Evolutionary conservation across 2,329 filamentous ascomycete species (phyloP).

Genomic region (Pseudohalonectria lignicola): DNA sequence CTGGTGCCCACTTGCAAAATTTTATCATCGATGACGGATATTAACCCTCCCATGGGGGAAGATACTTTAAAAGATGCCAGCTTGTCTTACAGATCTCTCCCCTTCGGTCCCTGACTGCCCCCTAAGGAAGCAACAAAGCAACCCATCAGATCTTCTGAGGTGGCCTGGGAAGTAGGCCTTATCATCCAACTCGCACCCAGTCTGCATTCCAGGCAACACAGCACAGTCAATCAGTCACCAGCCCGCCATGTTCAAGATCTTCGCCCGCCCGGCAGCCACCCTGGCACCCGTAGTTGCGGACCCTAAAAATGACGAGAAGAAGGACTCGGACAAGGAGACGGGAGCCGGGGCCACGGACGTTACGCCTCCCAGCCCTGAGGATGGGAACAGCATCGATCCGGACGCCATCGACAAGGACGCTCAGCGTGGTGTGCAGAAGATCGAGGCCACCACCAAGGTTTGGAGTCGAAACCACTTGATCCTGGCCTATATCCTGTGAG

Average conservation of each 20-base stretch:
- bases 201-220: neutral
- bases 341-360: neutral
- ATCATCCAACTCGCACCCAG: neutral
- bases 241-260: neutral
- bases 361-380: too few species aligned
- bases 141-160: too few species aligned
- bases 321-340: too few species aligned
- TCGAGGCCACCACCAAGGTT: slow-evolving; percentile 35
- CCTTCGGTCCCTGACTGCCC: neutral
- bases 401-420: slow-evolving; percentile 20
- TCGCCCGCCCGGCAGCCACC: neutral
- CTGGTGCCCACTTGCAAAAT: too few species aligned
- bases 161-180: too few species aligned
- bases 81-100: neutral
- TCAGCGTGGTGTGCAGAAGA: slow-evolving; percentile 33
- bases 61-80: neutral
- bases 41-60: too few species aligned
- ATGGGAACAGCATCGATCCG: too few species aligned
- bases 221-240: neutral
- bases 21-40: too few species aligned
- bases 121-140: too few species aligned
- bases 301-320: too few species aligned
- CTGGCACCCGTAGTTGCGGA: neutral
- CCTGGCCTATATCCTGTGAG: slow-evolving; percentile 31
- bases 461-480: slow-evolving; percentile 29